Percentiles rank a stretch among this genome's conserved stretches.
Evolutionary conservation across 345 rosid genomes (phyloP).

Genomic region (Hirschfeldia incana): DNA sequence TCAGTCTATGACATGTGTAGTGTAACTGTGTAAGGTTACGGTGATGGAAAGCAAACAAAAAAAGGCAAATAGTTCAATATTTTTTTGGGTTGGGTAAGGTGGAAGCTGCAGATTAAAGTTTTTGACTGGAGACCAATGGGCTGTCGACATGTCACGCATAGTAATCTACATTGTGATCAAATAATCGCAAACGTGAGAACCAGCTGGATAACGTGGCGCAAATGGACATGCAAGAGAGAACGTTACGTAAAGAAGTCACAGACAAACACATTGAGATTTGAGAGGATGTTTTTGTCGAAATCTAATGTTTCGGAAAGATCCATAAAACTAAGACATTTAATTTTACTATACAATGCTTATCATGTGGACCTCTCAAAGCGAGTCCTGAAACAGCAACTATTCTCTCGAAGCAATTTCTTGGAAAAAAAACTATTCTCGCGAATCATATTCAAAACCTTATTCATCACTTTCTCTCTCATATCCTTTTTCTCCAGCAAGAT

Average conservation of each 20-base stretch:
- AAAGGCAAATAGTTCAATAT: neutral
- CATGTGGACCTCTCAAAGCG: slow-evolving; percentile 31
- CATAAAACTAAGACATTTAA: slow-evolving; percentile 23
- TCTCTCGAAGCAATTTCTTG: slow-evolving; percentile 1
- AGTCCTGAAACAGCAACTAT: slow-evolving; percentile 39
- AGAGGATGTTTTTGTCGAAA: slow-evolving; percentile 30
- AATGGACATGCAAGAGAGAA: slow-evolving; percentile 12
- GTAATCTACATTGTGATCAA: slow-evolving; percentile 32
- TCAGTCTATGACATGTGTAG: slow-evolving; percentile 11
- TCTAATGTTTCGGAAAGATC: slow-evolving; percentile 30
- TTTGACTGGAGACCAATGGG: slow-evolving; percentile 26
- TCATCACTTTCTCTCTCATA: slow-evolving; percentile 29
- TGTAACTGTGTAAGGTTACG: slow-evolving; percentile 13
- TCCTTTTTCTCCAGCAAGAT: slow-evolving; percentile 7
- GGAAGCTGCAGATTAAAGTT: slow-evolving; percentile 30
- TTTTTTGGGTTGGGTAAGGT: slow-evolving; percentile 23
- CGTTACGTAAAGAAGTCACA: slow-evolving; percentile 31
- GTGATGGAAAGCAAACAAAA: neutral
- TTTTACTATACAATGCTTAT: slow-evolving; percentile 16
- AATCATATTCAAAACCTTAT: slow-evolving; percentile 19
- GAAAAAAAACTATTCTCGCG: slow-evolving; percentile 13
- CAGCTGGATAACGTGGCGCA: slow-evolving; percentile 30
- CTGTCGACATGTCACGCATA: slow-evolving; percentile 12
- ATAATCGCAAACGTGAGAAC: slow-evolving; percentile 29
- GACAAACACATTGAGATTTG: slow-evolving; percentile 27